Base-by-base conservation (phyloP, 495 filamentous ascomycete genomes). In the Hypoxylon crocopeplum region DNA sequence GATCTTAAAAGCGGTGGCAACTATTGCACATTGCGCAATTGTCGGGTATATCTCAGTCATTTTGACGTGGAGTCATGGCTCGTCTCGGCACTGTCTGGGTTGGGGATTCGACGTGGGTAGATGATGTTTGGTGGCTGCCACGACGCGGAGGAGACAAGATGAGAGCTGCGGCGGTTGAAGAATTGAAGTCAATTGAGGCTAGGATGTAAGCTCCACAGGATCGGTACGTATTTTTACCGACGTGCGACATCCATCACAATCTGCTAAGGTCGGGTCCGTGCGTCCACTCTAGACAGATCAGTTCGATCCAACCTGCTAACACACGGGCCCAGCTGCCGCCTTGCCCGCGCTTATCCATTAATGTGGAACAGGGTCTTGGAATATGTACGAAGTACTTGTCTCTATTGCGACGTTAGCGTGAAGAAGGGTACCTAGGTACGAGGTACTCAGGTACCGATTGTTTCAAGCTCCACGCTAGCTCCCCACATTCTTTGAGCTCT, bases 1-100 rank as follows among this genome's bases (percentile, higher is more conserved):
- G 48, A 97, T 78, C 77, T 98, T 98, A 68, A 98, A 85, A 17
- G 93, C 94, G 7, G 90, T 87, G 41, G 92, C 89, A 57, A 92
- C 86, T 59, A 96, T 75, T 59, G 91, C 91, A 78, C 88, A 92
- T 78, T 98, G 92, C 66, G 85, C 78, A 76, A 96, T 81, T 44
- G 91, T 88, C 37, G 92, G 92, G 70, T 92, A 93, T 38, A 88
- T 68, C 47, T 94, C 88, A 66, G 87, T 81, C 92, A 96, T 96
- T 68, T 74, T 64, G 71, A 64, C 63, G 36, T 22, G 53, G 11
- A 48, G 21, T 45, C 46, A 59, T 64, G 41, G 45, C 53, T 49
- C 12, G 33, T 24, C 22, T 47, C 16, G 41, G 34, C 6, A 30
- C 20, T 27, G 0, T 61, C 21, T 22, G 30, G 29, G 33, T 30